Conservation (phyloP, 257 asterid species). For the Coffea canephora region DNA sequence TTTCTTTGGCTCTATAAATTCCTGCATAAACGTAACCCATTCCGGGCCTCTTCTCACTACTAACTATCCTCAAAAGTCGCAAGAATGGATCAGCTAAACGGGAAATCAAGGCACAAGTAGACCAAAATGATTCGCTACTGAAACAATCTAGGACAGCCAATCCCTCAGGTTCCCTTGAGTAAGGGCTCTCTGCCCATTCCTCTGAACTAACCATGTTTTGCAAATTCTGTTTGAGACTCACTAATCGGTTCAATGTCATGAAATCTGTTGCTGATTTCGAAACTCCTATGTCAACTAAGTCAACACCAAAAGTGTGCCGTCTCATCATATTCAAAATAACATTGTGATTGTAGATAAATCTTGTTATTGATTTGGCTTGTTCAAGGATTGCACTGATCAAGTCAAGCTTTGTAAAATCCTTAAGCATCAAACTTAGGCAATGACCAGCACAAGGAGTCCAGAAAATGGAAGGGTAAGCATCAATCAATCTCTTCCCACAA, state of each 20-base stretch:
- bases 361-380: constrained; percentile 73
- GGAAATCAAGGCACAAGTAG: constrained; percentile 48
- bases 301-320: constrained; percentile 69
- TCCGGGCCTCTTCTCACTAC: constrained; percentile 73
- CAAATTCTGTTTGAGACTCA: constrained; percentile 55
- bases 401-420: constrained; percentile 61
- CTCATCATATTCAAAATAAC: constrained; percentile 72
- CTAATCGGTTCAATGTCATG: constrained; percentile 66
- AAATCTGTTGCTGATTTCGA: constrained; percentile 64
- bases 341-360: constrained; percentile 61
- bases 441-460: constrained; percentile 89
- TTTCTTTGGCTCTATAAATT: constrained; percentile 78
- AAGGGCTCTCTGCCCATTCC: constrained; percentile 83
- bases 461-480: constrained; percentile 63
- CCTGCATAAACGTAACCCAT: constrained; percentile 88
- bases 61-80: constrained; percentile 66
- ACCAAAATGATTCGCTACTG: constrained; percentile 77
- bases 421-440: constrained; percentile 71
- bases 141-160: constrained; percentile 48
- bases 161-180: constrained; percentile 69
- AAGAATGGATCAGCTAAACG: constrained; percentile 66
- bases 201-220: constrained; percentile 87
- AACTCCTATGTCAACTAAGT: constrained; percentile 62
- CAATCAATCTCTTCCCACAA: constrained; percentile 59
- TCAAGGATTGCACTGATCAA: constrained; percentile 51